Evolutionary conservation across 1,284 basidiomycete species (phyloP), one percentile per base, ranked within the genome.

Genomic region (Ustilago sp.): DNA sequence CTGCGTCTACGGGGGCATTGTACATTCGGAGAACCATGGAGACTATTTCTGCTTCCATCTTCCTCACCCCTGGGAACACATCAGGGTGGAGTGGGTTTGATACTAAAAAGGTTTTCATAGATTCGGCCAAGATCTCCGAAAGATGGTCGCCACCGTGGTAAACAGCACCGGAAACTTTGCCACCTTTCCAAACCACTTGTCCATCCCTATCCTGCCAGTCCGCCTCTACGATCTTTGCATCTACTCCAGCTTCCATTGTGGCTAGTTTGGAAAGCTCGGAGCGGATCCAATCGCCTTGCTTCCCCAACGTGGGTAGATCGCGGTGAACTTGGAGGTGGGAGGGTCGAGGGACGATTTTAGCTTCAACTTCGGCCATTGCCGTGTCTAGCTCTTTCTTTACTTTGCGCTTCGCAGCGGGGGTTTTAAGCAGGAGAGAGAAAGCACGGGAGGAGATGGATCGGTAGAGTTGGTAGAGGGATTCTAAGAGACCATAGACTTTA

Each of bases 41-140:
- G 50, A 99, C 94, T 52, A 98, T 90, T 85, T 98, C 95, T 8
- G 95, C 93, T 85, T 99, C 96, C 96, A 99, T 99, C 88, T 97
- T 95, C 58, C 96, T 90, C 6, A 98, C 88, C 0, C 93, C 92
- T 0, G 96, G 95, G 88, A 99, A 98, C 39, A 97, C 92, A 74
- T 97, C 95, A 0, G 96, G 95, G 83, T 98, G 96, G 2, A 98
- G 89, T 13, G 96, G 95, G 82, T 98, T 98, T 34, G 93, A 80
- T n/a, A 87, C 75, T 8, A 86, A 48, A 66, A 84, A 85, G 23
- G 77, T 66, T 41, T 61, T 65, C 60, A 86, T 76, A 39, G 82
- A 67, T 5, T 75, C 69, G 35, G 77, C 59, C n/a, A 86, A 68
- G 34, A 86, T 59, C 19, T 78, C 76, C 58, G 57, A 74, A 38